Base-by-base conservation (phyloP, 2,329 filamentous ascomycete species). In the Dactylellina leptospora region DNA sequence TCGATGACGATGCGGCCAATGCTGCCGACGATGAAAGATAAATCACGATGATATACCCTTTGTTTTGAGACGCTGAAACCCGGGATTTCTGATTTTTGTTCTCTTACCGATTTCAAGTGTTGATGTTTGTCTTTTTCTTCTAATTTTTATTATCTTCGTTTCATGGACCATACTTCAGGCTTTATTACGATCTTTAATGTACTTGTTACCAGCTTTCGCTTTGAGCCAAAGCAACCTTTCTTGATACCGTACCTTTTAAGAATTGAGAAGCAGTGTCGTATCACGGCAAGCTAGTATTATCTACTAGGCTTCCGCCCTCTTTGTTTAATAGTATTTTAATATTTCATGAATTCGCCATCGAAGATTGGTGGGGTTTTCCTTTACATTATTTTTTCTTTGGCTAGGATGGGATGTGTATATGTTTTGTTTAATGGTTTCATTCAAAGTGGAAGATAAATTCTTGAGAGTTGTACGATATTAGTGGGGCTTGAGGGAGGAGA, bases 151-250 rank as follows among this genome's bases (percentile, higher is more conserved):
- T 61, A 55, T 48, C 47, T 70, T 70, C 59, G 40, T 54, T 72
- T 72, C 68, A 60, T 60, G 53, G 53, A 59, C 40, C 45, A 72
- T 72, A 72, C 42, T 72, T 72, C 38, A 60, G 40, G 45, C 68
- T 40, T 50, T 51, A 59, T 27, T 72, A 56, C 48, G 62, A 59
- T 30, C 44, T 64, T 64, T 72, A 72, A 64, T 72, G 51, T 20
- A 16, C 25, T 53, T 48, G 27, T 56, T 47, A 30, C 42, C 54
- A 40, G 8, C 48, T 27, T 23, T 63, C 9, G 18, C 28, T 40
- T 36, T 16, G 23, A 54, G 20, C 1, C 13, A 60, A 50, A 11
- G 18, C 16, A 33, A 11, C 50, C 18, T 36, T 54, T 20, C 8
- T 38, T 40, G 13, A 25, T 13, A 48, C 16, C 42, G 27, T 33